These are phyloP conservation scores for Lactarius deliciosus DNA, from an alignment of 768 basidiomycete genomes.

Conservation along the genomic window DNA sequence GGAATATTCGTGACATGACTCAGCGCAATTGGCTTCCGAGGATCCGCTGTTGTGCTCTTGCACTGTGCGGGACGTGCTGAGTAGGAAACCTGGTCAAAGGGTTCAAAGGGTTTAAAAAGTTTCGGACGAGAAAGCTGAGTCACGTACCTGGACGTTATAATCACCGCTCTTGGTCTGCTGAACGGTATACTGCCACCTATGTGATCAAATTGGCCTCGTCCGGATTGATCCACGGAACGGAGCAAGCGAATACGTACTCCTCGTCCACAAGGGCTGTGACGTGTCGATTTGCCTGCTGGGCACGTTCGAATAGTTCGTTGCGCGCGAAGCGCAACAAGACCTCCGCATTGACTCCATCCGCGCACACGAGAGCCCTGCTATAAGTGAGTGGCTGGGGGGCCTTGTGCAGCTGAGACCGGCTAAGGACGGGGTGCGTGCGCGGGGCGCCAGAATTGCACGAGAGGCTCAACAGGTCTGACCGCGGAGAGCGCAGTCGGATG, in stretches of 20 bases:
- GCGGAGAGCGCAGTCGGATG: conserved; percentile 16
- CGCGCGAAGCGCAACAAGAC: conserved; percentile 22
- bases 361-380: conserved; percentile 18
- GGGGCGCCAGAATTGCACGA: conserved; percentile 16
- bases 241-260: conserved; percentile 47
- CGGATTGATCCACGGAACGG: conserved; percentile 20
- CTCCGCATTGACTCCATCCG: conserved; percentile 25
- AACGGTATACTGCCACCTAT: conserved; percentile 66
- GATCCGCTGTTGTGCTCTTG: conserved; percentile 48
- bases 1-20: conserved; percentile 61
- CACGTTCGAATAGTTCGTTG: conserved; percentile 47
- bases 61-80: conserved; percentile 53
- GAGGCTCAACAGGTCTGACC: conserved; percentile 13
- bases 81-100: conserved; percentile 54
- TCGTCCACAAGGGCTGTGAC: conserved; percentile 68
- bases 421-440: conserved; percentile 19
- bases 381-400: conserved; percentile 9
- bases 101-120: no score
- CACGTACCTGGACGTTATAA: conserved; percentile 62
- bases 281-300: conserved; percentile 49
- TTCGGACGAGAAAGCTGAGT: background rate
- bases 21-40: conserved; percentile 60
- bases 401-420: background rate
- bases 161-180: conserved; percentile 52
- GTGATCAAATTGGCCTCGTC: background rate